Percentiles rank a stretch among this genome's conserved stretches.
phyloP scores from a whole-genome alignment of 108 stramenopile species.

The Fragilaria crotonensis region DNA sequence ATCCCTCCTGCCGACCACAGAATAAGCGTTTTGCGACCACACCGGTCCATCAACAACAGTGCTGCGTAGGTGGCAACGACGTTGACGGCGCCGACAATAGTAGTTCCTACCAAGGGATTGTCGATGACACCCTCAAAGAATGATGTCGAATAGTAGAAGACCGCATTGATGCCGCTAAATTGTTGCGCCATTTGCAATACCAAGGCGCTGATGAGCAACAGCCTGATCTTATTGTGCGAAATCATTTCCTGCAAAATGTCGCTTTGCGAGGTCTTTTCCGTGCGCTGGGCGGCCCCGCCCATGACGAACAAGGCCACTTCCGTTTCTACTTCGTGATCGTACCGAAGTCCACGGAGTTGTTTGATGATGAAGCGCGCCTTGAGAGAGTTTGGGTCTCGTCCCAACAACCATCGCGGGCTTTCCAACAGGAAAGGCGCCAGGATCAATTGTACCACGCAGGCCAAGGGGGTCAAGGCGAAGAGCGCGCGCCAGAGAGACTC shows the following conservation, averaged over 20 bases:
- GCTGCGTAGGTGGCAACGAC: constrained; percentile 91
- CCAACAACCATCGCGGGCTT: constrained; percentile 84
- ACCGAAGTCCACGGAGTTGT: constrained; percentile 81
- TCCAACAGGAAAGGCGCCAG: constrained; percentile 82
- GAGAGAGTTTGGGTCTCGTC: constrained; percentile 63
- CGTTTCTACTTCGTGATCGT: constrained; percentile 89
- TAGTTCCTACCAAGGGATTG: constrained; percentile 88
- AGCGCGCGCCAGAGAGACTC: constrained; percentile 65
- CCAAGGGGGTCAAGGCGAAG: constrained; percentile 69
- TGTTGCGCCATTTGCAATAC: constrained; percentile 91
- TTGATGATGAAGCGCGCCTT: constrained; percentile 87
- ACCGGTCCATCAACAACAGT: constrained; percentile 86
- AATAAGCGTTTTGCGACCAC: constrained; percentile 78
- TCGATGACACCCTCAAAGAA: constrained; percentile 93
- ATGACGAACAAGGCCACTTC: constrained; percentile 87
- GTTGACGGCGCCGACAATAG: constrained; percentile 87
- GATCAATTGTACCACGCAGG: constrained; percentile 73
- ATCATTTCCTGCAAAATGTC: constrained; percentile 59
- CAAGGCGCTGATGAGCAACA: constrained; percentile 60
- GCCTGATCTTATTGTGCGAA: constrained; percentile 57
- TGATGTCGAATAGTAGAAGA: constrained; percentile 96
- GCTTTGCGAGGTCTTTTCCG: constrained; percentile 25
- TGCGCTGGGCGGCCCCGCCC: constrained; percentile 53
- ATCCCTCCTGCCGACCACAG: constrained; percentile 82
- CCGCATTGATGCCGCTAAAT: constrained; percentile 96